Evolutionary conservation across 495 filamentous ascomycete genomes (phyloP).

Genomic region (Chaetomium tenue): DNA sequence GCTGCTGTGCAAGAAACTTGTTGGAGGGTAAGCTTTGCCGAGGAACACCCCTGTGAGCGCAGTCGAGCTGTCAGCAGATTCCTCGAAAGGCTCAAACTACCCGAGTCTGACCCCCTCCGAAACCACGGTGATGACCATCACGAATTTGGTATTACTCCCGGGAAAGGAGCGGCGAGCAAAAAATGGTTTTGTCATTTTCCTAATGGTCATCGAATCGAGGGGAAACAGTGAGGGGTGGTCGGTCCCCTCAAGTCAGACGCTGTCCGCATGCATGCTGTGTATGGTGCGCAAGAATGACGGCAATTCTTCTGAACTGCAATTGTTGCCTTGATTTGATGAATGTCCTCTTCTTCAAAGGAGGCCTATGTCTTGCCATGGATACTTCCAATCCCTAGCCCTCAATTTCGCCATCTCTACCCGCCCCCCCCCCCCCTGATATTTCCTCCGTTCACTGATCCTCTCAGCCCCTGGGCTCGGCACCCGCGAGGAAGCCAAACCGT

Average conservation of each 20-base stretch:
- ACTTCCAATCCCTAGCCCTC: background rate
- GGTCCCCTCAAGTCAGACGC: background rate
- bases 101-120: too few species aligned
- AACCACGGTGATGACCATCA: too few species aligned
- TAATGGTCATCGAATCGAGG: too few species aligned
- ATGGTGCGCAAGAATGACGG: background rate
- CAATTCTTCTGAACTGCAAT: background rate
- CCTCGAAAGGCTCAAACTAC: too few species aligned
- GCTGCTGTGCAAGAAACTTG: background rate
- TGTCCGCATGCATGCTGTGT: background rate
- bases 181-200: too few species aligned
- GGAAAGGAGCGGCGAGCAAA: background rate
- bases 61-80: too few species aligned
- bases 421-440: background rate
- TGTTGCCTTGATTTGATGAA: background rate
- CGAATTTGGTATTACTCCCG: too few species aligned
- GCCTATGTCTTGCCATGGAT: background rate
- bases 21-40: background rate
- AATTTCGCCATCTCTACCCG: background rate
- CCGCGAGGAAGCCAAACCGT: background rate
- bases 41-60: background rate
- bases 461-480: background rate
- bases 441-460: background rate
- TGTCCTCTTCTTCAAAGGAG: background rate
- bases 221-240: too few species aligned